Evolutionary conservation across 148 eudicot species (phyloP).

Genomic region (Rhododendron ovatum): DNA sequence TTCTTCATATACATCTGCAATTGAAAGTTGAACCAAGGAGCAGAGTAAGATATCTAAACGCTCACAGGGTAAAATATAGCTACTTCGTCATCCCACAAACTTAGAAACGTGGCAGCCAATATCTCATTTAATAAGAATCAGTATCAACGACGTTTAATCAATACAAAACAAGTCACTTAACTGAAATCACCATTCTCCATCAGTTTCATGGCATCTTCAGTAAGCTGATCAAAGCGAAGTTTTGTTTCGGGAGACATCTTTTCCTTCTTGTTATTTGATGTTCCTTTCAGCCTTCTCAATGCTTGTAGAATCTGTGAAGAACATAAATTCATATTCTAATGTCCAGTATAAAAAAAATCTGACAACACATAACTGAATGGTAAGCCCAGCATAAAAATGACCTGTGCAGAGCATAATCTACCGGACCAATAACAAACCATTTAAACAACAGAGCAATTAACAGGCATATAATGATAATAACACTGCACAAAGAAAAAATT

Average conservation of each 20-base stretch:
- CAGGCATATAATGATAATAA: neutral
- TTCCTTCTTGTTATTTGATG: constrained; percentile 64
- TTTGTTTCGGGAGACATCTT: constrained; percentile 84
- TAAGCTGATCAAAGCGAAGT: constrained; percentile 79
- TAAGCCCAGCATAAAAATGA: neutral
- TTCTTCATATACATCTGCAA: constrained; percentile 93
- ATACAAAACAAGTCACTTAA: constrained; percentile 29
- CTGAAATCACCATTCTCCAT: constrained; percentile 94
- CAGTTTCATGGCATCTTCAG: constrained; percentile 96
- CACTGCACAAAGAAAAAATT: neutral
- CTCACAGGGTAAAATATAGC: neutral
- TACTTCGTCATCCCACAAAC: neutral
- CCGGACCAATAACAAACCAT: neutral
- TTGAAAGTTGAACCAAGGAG: constrained; percentile 9
- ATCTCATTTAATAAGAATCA: neutral
- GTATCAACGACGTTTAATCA: neutral
- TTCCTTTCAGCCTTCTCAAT: constrained; percentile 82
- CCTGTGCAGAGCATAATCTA: neutral
- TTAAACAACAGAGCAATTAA: neutral
- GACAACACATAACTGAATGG: neutral
- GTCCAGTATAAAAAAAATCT: neutral
- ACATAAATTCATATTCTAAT: neutral
- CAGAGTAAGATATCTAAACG: neutral
- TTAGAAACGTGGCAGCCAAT: neutral
- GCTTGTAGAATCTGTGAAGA: constrained; percentile 69